Evolutionary conservation across 495 filamentous ascomycete genomes (phyloP).

Genomic region (Talaromyces wortmannii): DNA sequence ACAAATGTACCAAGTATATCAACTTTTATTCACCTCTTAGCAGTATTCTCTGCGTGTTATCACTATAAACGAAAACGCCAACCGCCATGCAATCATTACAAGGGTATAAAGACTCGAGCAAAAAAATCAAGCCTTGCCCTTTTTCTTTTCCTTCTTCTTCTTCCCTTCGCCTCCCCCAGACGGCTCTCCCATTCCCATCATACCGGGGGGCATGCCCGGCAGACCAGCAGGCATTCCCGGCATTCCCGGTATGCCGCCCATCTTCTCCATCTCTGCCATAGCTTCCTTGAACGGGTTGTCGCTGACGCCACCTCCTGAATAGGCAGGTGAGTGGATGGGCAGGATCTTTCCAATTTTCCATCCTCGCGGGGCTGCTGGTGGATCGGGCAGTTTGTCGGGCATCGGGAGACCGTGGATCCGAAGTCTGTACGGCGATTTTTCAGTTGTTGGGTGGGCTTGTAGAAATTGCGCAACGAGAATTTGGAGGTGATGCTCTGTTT

Average conservation of each 20-base stretch:
- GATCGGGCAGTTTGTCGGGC: constrained; percentile 55
- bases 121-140: constrained; percentile 29
- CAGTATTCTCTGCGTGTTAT: too few species aligned
- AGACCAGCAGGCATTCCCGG: constrained; percentile 35
- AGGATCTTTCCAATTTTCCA: constrained; percentile 86
- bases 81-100: constrained; percentile 29
- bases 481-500: constrained; percentile 78
- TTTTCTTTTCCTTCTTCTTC: constrained; percentile 48
- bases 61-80: constrained; percentile 20
- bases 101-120: constrained; percentile 9
- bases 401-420: constrained; percentile 60
- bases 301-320: constrained; percentile 90
- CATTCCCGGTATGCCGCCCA: constrained; percentile 47
- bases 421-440: constrained; percentile 59
- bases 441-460: constrained; percentile 64
- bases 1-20: too few species aligned
- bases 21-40: too few species aligned
- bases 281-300: constrained; percentile 97
- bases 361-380: constrained; percentile 74
- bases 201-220: constrained; percentile 30
- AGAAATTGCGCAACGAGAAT: constrained; percentile 69
- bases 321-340: constrained; percentile 78
- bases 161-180: constrained; percentile 33
- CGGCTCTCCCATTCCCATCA: constrained; percentile 25
- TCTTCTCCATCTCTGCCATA: constrained; percentile 83